These are phyloP conservation scores for Aureobasidium musti DNA, from an alignment of 2,329 filamentous ascomycete species.

Conservation along the genomic window DNA sequence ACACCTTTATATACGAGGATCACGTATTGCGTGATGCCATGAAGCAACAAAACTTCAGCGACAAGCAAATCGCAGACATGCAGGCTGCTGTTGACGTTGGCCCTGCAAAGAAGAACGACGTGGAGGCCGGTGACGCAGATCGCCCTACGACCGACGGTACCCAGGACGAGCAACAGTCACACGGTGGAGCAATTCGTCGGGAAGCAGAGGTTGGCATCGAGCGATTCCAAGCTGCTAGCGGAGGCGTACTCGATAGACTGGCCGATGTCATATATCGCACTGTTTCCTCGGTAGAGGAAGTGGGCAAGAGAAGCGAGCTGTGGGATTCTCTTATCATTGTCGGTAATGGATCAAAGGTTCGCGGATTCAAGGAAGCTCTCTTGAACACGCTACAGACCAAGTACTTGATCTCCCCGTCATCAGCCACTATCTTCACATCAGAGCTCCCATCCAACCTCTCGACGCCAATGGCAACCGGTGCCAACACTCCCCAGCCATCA, in stretches of 20 bases:
- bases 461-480: conserved; percentile 84
- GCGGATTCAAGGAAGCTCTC: conserved; percentile 85
- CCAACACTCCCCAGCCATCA: conserved; percentile 78
- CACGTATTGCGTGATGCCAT: conserved; percentile 57
- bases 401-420: conserved; percentile 87
- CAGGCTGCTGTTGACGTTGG: conserved; percentile 56
- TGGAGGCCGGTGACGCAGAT: conserved; percentile 34
- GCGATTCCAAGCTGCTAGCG: conserved; percentile 65
- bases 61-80: conserved; percentile 52
- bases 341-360: conserved; percentile 75
- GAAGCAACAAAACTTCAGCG: conserved; percentile 52
- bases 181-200: conserved; percentile 47
- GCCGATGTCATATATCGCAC: conserved; percentile 81
- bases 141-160: conserved; percentile 30
- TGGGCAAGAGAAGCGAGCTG: conserved; percentile 78
- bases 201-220: conserved; percentile 78
- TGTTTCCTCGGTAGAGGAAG: conserved; percentile 78
- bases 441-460: conserved; percentile 93
- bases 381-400: conserved; percentile 75
- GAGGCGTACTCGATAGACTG: conserved; percentile 77
- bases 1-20: conserved; percentile 74
- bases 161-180: conserved; percentile 35
- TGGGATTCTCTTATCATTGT: conserved; percentile 94
- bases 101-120: conserved; percentile 45
- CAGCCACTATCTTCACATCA: conserved; percentile 94